Evolutionary conservation across 805 yeast species (phyloP).

Genomic region (Wickerhamiella alocasiicola): DNA sequence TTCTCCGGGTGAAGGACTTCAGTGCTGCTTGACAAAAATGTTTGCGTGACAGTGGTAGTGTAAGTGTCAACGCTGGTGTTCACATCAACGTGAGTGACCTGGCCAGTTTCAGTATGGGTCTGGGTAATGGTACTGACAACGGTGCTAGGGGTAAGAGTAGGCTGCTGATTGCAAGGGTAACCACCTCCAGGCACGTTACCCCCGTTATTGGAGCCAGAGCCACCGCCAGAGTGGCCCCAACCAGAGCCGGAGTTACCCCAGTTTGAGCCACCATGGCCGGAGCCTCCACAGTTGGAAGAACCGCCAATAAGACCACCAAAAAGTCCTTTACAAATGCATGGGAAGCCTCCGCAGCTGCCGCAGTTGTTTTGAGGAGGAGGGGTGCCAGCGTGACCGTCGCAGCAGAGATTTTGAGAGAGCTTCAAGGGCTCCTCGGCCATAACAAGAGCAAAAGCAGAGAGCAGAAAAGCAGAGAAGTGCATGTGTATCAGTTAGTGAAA

Average conservation of each 20-base stretch:
- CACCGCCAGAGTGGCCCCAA: not conserved
- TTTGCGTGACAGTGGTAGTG: constrained; percentile 10
- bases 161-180: not conserved
- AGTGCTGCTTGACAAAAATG: constrained; percentile 12
- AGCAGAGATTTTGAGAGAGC: constrained; percentile 9
- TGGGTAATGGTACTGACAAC: constrained; percentile 7
- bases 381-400: constrained; percentile 3
- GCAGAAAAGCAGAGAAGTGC: constrained; percentile 2
- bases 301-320: constrained; percentile 4
- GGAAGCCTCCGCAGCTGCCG: constrained; percentile 8
- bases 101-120: constrained; percentile 10
- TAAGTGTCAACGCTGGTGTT: constrained; percentile 6
- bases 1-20: constrained; percentile 12
- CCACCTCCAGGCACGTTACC: not conserved
- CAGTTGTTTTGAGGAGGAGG: constrained; percentile 2
- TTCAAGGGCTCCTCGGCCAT: constrained; percentile 8
- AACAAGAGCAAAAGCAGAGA: constrained; percentile 5
- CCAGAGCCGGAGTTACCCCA: not conserved
- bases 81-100: constrained; percentile 8
- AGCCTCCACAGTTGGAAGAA: not conserved
- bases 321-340: constrained; percentile 11
- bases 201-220: not conserved
- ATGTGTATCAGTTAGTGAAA: not conserved
- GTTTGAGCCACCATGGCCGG: not conserved
- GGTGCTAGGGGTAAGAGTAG: constrained; percentile 9